These are phyloP conservation scores for Eragrostis tef DNA, from an alignment of 202 grass and related monocot genomes.

Conservation along the genomic window DNA sequence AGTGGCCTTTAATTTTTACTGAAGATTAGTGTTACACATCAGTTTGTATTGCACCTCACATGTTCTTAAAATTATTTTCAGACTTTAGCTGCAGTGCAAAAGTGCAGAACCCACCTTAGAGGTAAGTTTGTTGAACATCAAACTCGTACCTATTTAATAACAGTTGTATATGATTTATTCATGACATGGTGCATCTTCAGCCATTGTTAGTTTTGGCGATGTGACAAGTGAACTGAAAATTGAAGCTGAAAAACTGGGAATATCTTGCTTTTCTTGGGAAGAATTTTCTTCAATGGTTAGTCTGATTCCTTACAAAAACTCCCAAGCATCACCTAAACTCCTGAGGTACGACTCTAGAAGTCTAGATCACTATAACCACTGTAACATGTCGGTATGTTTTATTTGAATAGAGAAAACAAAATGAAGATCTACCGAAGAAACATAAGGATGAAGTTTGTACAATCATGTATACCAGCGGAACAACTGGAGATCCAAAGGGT, in stretches of 20 bases:
- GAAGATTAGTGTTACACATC: neutral
- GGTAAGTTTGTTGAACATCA: conserved; percentile 41
- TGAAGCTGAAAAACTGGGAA: conserved; percentile 64
- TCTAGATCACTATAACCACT: neutral
- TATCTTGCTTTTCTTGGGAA: conserved; percentile 90
- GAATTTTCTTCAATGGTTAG: conserved; percentile 76
- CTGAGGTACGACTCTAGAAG: neutral
- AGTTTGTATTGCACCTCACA: conserved; percentile 25
- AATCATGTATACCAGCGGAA: conserved; percentile 97
- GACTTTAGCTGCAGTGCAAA: conserved; percentile 59
- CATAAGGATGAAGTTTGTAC: conserved; percentile 80
- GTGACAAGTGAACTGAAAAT: conserved; percentile 63
- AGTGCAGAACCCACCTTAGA: conserved; percentile 60
- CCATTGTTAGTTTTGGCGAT: conserved; percentile 84
- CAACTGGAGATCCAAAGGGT: conserved; percentile 93
- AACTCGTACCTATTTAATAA: neutral
- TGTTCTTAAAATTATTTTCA: conserved; percentile 48
- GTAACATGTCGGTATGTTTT: neutral
- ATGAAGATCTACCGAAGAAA: conserved; percentile 52
- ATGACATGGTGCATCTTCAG: conserved; percentile 47
- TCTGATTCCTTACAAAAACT: conserved; percentile 20
- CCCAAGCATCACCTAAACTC: neutral
- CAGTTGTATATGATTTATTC: conserved; percentile 8
- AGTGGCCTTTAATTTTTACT: neutral
- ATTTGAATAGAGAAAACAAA: conserved; percentile 55